A percentile compares a stretch with the other conserved stretches of the same genome.
Conservation (phyloP, 352 stramenopile species). For the Globisporangium middletonii region DNA sequence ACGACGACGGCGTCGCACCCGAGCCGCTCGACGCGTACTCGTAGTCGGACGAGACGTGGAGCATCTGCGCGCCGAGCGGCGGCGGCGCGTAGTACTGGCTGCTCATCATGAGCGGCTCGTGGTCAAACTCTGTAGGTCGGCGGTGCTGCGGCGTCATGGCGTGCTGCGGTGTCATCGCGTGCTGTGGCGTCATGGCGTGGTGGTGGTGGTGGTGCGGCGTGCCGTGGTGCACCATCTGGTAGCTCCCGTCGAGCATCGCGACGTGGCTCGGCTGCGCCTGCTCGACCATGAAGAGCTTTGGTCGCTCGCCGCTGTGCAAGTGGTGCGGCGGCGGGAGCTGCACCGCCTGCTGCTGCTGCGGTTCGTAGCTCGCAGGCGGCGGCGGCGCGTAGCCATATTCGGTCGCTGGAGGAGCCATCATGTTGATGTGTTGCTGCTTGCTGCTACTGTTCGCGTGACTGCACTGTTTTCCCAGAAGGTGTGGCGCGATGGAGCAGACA, state of each 20-base stretch:
- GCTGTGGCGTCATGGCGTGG: constrained; percentile 37
- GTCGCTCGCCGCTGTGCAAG: constrained; percentile 42
- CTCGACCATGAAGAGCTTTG: constrained; percentile 49
- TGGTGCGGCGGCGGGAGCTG: constrained; percentile 16
- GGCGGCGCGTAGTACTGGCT: constrained; percentile 44
- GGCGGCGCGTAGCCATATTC: constrained; percentile 10
- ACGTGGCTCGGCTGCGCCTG: constrained; percentile 12
- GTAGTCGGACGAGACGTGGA: constrained; percentile 54
- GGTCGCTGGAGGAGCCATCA: constrained; percentile 10
- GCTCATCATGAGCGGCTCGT: constrained; percentile 61
- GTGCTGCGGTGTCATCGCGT: constrained; percentile 43
- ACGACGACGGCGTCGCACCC: constrained; percentile 28
- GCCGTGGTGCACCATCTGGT: constrained; percentile 43
- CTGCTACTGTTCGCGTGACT: background rate
- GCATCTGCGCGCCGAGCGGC: constrained; percentile 35
- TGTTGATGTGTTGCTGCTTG: background rate
- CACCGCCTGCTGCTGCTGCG: background rate
- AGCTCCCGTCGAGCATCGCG: constrained; percentile 16
- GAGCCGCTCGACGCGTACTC: constrained; percentile 35
- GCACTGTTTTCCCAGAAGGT: too few relatives aligned
- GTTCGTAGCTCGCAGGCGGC: constrained; percentile 7
- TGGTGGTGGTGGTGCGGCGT: constrained; percentile 26
- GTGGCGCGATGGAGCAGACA: background rate
- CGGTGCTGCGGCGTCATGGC: constrained; percentile 33
- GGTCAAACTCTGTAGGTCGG: constrained; percentile 32